Evolutionary conservation across 306 rosid genomes (phyloP).

Genomic region (Cicer bijugum): DNA sequence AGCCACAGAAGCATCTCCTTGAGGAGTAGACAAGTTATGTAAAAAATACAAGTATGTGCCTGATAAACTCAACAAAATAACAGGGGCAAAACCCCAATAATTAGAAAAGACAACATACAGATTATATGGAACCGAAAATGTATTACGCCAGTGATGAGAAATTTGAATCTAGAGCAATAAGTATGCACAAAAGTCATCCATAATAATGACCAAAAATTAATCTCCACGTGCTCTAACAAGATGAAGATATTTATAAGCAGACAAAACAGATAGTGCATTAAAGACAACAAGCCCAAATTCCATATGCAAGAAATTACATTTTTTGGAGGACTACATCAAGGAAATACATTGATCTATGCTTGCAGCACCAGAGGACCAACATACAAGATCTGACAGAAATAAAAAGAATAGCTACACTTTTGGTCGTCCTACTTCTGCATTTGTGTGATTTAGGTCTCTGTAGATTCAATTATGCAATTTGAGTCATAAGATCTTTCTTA

Average conservation of each 20-base stretch:
- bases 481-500: neutral
- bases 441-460: neutral
- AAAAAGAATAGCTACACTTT: neutral
- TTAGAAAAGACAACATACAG: neutral
- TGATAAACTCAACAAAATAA: conserved; percentile 25
- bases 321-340: neutral
- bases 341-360: neutral
- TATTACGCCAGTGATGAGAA: neutral
- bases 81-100: neutral
- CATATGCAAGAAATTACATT: neutral
- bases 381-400: neutral
- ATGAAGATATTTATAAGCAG: neutral
- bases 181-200: conserved; percentile 20
- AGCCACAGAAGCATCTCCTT: conserved; percentile 15
- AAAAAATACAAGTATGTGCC: conserved; percentile 6
- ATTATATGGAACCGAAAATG: neutral
- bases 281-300: neutral
- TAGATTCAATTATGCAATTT: neutral
- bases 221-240: neutral
- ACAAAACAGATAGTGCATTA: neutral
- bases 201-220: neutral
- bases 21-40: conserved; percentile 22
- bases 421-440: neutral
- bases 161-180: conserved; percentile 3
- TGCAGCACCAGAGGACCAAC: neutral